Conservation (phyloP, 2,329 filamentous ascomycete species). For the Aspergillus sergii region DNA sequence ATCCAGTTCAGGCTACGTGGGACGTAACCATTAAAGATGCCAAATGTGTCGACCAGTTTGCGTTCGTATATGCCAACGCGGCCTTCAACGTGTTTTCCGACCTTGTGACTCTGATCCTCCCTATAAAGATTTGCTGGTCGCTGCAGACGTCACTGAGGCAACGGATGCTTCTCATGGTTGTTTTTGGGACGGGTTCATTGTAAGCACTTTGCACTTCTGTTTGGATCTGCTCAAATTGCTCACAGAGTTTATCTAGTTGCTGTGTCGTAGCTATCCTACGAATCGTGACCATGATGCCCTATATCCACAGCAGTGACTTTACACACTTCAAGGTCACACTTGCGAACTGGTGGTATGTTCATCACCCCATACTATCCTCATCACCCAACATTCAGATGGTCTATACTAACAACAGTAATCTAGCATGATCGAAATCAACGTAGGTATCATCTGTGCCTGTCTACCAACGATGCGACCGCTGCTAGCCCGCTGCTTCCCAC, state of each 20-base stretch:
- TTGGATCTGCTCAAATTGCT: neutral
- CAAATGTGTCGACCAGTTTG: conserved; percentile 15
- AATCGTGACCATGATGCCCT: conserved; percentile 20
- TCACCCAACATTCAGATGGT: fast-evolving
- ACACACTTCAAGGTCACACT: conserved; percentile 19
- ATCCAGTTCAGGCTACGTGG: conserved; percentile 17
- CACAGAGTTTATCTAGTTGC: neutral
- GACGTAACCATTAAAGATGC: conserved; percentile 16
- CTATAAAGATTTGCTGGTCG: conserved; percentile 15
- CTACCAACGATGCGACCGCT: conserved; percentile 17
- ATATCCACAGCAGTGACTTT: conserved; percentile 15
- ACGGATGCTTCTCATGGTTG: conserved; percentile 9
- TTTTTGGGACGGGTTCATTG: conserved; percentile 19
- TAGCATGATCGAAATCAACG: conserved; percentile 21
- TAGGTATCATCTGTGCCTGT: conserved; percentile 20
- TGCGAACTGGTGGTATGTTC: conserved; percentile 20
- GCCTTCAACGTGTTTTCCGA: conserved; percentile 19
- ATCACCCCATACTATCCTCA: too few relatives aligned
- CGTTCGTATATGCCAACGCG: conserved; percentile 19
- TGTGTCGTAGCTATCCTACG: conserved; percentile 19
- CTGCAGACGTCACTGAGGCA: conserved; percentile 14
- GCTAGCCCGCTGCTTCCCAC: conserved; percentile 7
- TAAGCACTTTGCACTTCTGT: neutral
- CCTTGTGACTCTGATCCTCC: conserved; percentile 13
- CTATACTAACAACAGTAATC: neutral